Conservation (phyloP, 2,329 filamentous ascomycete genomes). For the Penicillium sp. region DNA sequence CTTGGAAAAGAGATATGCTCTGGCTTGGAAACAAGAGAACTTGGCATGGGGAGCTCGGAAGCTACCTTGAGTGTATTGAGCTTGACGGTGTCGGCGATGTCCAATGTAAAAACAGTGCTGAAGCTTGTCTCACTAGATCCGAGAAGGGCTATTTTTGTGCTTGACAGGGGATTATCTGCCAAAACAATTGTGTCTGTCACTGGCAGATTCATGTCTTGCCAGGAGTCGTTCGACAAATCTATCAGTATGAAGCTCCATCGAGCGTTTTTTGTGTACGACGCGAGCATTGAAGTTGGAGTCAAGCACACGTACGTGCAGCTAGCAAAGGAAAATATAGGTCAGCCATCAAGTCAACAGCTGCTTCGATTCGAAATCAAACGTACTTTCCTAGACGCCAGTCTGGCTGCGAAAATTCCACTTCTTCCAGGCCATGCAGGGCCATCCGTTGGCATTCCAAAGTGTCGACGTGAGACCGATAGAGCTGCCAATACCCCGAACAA, state of each 20-base stretch:
- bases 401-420: constrained; percentile 30
- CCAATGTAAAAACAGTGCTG: not conserved
- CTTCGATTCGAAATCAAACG: not conserved
- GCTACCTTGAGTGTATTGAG: not conserved
- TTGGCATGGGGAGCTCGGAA: constrained; percentile 3
- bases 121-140: constrained; percentile 6
- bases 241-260: constrained; percentile 6
- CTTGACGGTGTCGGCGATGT: not conserved
- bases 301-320: constrained; percentile 7
- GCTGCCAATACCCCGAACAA: constrained; percentile 44
- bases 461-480: constrained; percentile 37
- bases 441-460: constrained; percentile 30
- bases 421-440: constrained; percentile 39
- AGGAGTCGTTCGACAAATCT: constrained; percentile 1
- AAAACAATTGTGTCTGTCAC: constrained; percentile 4
- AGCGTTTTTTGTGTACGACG: constrained; percentile 5
- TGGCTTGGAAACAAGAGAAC: constrained; percentile 17
- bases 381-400: constrained; percentile 28
- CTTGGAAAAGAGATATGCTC: constrained; percentile 38
- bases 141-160: constrained; percentile 1
- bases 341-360: not conserved
- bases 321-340: not conserved
- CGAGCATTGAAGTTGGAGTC: not conserved
- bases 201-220: constrained; percentile 2
- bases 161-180: not conserved